These are phyloP conservation scores for Spongispora temasekensis DNA, from an alignment of 1,284 basidiomycete species.

Conservation along the genomic window DNA sequence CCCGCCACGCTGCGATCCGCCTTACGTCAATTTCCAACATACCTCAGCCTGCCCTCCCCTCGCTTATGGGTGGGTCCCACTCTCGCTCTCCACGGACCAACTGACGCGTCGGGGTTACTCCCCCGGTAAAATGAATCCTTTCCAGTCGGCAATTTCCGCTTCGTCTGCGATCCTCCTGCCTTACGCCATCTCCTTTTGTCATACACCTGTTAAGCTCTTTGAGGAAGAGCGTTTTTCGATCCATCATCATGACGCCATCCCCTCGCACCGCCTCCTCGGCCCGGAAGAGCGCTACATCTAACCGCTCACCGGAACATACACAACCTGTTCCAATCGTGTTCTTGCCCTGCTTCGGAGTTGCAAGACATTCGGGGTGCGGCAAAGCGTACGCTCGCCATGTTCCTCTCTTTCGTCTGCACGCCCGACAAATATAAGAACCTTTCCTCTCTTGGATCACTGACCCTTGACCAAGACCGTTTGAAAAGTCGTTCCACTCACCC, in stretches of 20 bases:
- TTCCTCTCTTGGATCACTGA: conserved; percentile 23
- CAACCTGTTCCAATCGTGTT: conserved; percentile 35
- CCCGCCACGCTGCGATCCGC: conserved; percentile 25
- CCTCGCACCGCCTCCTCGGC: conserved; percentile 28
- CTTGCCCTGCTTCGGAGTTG: conserved; percentile 37
- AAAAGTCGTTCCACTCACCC: conserved; percentile 22
- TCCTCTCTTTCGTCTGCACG: conserved; percentile 22
- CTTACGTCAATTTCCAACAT: conserved; percentile 33
- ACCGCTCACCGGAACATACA: conserved; percentile 33
- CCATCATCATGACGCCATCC: conserved; percentile 34
- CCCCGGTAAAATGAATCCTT: conserved; percentile 22
- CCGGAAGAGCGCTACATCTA: conserved; percentile 25
- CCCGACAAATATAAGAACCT: conserved; percentile 34
- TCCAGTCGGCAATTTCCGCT: conserved; percentile 33
- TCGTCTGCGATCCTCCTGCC: conserved; percentile 6
- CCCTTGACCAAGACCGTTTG: conserved; percentile 30
- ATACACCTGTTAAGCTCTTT: conserved; percentile 35
- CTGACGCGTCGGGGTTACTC: conserved; percentile 10
- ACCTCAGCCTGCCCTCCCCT: conserved; percentile 33
- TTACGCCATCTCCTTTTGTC: conserved; percentile 13
- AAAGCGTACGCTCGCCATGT: conserved; percentile 35
- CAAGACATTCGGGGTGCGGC: conserved; percentile 32
- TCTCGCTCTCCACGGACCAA: conserved; percentile 32
- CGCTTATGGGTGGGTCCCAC: conserved; percentile 34
- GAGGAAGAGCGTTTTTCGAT: conserved; percentile 34